Base-by-base conservation (phyloP, 805 yeast genomes). In the Yamadazyma philogaea region DNA sequence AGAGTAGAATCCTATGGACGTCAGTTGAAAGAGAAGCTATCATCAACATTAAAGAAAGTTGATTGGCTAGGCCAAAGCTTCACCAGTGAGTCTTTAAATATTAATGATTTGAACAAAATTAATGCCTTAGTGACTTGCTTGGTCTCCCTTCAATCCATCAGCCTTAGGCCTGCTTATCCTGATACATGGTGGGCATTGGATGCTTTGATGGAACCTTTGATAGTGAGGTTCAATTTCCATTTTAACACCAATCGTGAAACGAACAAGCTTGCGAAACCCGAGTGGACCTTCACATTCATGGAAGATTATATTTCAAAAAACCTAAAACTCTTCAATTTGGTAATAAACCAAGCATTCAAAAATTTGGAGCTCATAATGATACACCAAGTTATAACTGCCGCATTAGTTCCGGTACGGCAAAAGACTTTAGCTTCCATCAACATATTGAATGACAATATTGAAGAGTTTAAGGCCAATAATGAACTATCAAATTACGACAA, bases 191-290 rank as follows among this genome's bases (percentile, higher is more conserved):
- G 83, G 77, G 77, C 78, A 0, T 60, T 81, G 31, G 72, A 69
- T 32, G 55, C 66, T 0, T 56, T 84, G 22, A 56, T 76, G 2
- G 57, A 61, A 19, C 75, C 77, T 1, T 65, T 82, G 21, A 61
- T 63, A 6, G 50, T 68, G 10, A 68, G 85, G 32, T 79, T 85
- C 54, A 62, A 68, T 31, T 84, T 63, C 60, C 87, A 85, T 55
- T 84, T 84, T 53, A 74, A 75, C 37, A 65, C 75, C 4, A 63
- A 71, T 21, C 65, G 60, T 30, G 84, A 81, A 26, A 84, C 90
- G 0, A 82, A 82, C 52, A 73, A 78, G 34, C 53, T 78, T 19
- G 81, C 82, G 44, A 79, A 79, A 52, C 90, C 91, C 1, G 90
- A 84, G 55, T 84, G 87, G 83, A 75, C 81, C 3, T 70, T 83